Base-by-base conservation (phyloP, 768 basidiomycete species). In the Tulasnella sp. region DNA sequence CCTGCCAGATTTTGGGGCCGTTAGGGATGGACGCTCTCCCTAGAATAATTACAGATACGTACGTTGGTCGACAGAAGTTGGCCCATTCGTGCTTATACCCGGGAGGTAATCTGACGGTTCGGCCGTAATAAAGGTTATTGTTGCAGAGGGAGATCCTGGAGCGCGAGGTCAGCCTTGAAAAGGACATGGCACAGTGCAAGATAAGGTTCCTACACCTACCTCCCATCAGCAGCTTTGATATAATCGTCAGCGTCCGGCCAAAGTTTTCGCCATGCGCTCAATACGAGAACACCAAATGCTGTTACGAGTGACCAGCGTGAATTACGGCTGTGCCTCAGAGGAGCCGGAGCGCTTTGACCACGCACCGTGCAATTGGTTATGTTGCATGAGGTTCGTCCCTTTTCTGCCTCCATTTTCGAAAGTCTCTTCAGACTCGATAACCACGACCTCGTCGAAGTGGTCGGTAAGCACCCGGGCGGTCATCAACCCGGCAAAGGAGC, bases 31-130 rank as follows among this genome's bases (percentile, higher is more conserved):
- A 6, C 16, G 9, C 7, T 1, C n/a, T 51, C 0, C 9, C 51
- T 51, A 9, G n/a, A 20, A 51, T 23, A 5, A n/a, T 51, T 51
- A 7, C 5, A 51, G 11, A n/a, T 9, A 35, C 61, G 13, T 67
- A 67, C 61, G 61, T 67, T 18, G 61, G 61, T 5, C 61, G 61
- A 18, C 61, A 67, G 61, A 67, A 67, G 61, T 67, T 67, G 61
- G 16, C 61, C 61, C 61, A 67, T 67, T 67, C 61, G 11, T 67
- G 61, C 0, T 15, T 67, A 67, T 35, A 67, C 10, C 61, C 61
- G 18, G 29, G 16, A 67, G 61, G 61, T 67, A 67, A 10, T 16
- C 11, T 67, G 61, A 67, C 61, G 29, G 61, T 32, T 16, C 61
- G 61, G 32, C 61, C 61, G 61, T 67, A 67, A 9, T 29, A 67